These are phyloP conservation scores for Yamadazyma sp. DNA, from an alignment of 805 yeast species.

Conservation along the genomic window DNA sequence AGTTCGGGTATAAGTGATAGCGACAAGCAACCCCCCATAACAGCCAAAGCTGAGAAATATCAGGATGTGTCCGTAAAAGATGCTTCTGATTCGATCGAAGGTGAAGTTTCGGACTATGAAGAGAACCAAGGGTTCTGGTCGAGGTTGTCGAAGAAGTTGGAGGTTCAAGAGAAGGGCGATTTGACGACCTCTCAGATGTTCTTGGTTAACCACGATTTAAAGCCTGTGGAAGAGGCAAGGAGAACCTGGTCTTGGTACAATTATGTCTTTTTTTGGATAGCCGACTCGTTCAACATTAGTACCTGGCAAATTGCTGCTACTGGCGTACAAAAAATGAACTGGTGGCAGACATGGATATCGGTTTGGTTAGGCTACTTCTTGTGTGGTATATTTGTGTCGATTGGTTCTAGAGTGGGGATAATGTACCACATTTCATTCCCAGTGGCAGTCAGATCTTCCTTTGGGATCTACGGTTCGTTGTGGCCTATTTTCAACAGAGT, in stretches of 20 bases:
- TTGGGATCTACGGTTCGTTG: conserved; percentile 82
- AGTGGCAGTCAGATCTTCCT: conserved; percentile 74
- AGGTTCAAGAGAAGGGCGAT: conserved; percentile 37
- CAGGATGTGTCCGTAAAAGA: conserved; percentile 6
- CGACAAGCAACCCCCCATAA: conserved; percentile 1
- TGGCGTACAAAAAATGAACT: conserved; percentile 66
- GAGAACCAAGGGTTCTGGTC: conserved; percentile 15
- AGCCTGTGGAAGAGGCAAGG: conserved; percentile 72
- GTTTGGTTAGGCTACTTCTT: conserved; percentile 82
- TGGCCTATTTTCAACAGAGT: conserved; percentile 91
- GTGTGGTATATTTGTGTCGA: conserved; percentile 65
- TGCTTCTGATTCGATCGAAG: conserved; percentile 10
- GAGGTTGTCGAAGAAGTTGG: conserved; percentile 17
- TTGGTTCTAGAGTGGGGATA: conserved; percentile 78
- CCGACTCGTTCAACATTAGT: conserved; percentile 86
- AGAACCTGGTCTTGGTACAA: conserved; percentile 87
- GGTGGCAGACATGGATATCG: conserved; percentile 92
- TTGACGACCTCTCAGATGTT: conserved; percentile 62
- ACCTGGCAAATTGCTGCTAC: conserved; percentile 92
- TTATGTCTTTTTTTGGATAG: conserved; percentile 79
- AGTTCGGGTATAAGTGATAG: too few species aligned
- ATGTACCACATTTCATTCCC: conserved; percentile 85
- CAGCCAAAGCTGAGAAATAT: conserved; percentile 2
- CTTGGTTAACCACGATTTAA: conserved; percentile 70
- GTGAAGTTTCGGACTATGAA: conserved; percentile 14